Conservation (phyloP, 805 yeast species). For the Limtongozyma cylindracea region DNA sequence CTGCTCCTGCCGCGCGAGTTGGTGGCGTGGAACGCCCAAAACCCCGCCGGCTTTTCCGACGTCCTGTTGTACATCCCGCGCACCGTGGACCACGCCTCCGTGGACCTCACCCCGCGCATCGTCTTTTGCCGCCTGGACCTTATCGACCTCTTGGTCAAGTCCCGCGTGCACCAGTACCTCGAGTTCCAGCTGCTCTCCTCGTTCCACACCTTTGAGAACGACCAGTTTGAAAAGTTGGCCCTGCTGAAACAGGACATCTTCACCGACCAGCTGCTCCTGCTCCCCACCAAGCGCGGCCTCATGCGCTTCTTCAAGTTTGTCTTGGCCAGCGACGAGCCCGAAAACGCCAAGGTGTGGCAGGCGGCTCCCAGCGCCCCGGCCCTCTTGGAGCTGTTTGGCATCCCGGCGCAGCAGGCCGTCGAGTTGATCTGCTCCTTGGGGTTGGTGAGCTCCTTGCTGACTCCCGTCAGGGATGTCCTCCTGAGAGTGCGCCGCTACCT, state of each 20-base stretch:
- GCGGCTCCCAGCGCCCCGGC: constrained; percentile 31
- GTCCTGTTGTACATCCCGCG: constrained; percentile 65
- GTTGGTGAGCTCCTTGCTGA: constrained; percentile 31
- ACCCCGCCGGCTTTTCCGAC: constrained; percentile 23
- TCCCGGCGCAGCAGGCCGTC: constrained; percentile 49
- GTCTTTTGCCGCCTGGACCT: constrained; percentile 82
- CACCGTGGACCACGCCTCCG: constrained; percentile 25
- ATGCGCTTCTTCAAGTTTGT: constrained; percentile 89
- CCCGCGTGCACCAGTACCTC: constrained; percentile 73
- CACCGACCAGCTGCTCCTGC: constrained; percentile 57
- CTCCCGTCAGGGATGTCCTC: constrained; percentile 51
- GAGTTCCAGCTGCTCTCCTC: constrained; percentile 77
- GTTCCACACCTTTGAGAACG: constrained; percentile 89
- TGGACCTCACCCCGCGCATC: constrained; percentile 71
- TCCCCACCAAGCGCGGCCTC: constrained; percentile 54
- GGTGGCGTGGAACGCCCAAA: constrained; percentile 45
- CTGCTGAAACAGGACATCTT: constrained; percentile 78
- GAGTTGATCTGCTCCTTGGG: constrained; percentile 81
- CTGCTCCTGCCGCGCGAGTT: constrained; percentile 73
- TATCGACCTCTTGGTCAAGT: constrained; percentile 48
- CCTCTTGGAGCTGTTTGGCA: constrained; percentile 35
- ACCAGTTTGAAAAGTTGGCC: constrained; percentile 44
- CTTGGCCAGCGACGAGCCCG: constrained; percentile 33
- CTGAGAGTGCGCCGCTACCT: constrained; percentile 66
- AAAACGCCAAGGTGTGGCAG: constrained; percentile 26